These are phyloP conservation scores for Brasenia schreberi DNA, from an alignment of 164 flowering plant species.

Conservation along the genomic window DNA sequence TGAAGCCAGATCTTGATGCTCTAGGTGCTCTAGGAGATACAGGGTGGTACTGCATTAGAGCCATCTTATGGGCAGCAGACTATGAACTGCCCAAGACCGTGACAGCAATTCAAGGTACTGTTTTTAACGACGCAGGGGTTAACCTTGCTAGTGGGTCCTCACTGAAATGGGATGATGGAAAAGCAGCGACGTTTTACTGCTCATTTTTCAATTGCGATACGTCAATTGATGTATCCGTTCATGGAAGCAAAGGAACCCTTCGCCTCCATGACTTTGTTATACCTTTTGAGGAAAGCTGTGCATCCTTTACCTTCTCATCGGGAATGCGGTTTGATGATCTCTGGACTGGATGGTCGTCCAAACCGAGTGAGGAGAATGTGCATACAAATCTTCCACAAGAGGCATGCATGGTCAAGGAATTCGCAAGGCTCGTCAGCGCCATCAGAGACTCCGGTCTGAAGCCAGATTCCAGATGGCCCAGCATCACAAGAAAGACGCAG, in stretches of 20 bases:
- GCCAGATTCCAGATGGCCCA: slow-evolving; percentile 22
- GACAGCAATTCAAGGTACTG: slow-evolving; percentile 15
- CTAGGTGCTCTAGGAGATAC: slow-evolving; percentile 33
- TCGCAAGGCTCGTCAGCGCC: slow-evolving; percentile 15
- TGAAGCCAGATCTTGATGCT: slow-evolving; percentile 31
- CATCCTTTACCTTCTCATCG: slow-evolving; percentile 8
- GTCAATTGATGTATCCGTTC: slow-evolving; percentile 16
- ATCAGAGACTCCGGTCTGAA: slow-evolving; percentile 10
- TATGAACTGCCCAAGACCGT: slow-evolving; percentile 30
- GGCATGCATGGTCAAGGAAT: slow-evolving; percentile 25
- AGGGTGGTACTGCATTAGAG: slow-evolving; percentile 39
- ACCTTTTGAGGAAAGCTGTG: slow-evolving; percentile 16
- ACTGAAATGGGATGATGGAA: slow-evolving; percentile 28
- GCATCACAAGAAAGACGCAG: slow-evolving; percentile 22
- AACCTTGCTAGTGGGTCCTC: slow-evolving; percentile 21
- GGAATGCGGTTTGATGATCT: slow-evolving; percentile 14
- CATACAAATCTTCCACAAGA: slow-evolving; percentile 26
- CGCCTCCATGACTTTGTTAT: slow-evolving; percentile 19
- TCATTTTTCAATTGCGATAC: slow-evolving; percentile 17
- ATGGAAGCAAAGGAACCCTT: slow-evolving; percentile 20
- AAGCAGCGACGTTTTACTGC: slow-evolving; percentile 28
- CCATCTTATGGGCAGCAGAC: slow-evolving; percentile 28
- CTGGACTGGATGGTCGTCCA: slow-evolving; percentile 13
- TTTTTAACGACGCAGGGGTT: slow-evolving; percentile 20
- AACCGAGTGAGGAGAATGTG: slow-evolving; percentile 13